These are phyloP conservation scores for Pseudonitzschia pungens DNA, from an alignment of 108 stramenopile genomes.

Conservation along the genomic window DNA sequence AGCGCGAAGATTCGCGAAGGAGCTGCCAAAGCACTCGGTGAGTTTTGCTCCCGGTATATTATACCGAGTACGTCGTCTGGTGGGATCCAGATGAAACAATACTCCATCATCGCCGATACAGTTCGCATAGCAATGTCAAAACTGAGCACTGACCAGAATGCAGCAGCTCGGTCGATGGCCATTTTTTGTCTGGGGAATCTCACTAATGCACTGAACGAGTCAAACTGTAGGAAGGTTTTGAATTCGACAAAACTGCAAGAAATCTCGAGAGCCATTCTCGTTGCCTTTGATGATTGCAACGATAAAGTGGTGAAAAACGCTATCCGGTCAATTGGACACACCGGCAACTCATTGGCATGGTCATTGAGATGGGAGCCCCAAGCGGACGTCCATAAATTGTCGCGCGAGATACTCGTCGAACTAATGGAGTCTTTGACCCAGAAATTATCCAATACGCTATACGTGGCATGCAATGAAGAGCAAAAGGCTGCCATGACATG, in stretches of 20 bases:
- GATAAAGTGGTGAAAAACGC: conserved; percentile 72
- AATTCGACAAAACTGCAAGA: conserved; percentile 18
- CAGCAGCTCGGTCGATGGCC: conserved; percentile 60
- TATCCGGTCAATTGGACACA: conserved; percentile 63
- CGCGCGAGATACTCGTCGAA: conserved; percentile 26
- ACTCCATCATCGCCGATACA: conserved; percentile 18
- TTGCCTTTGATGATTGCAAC: conserved; percentile 46
- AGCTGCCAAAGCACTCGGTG: conserved; percentile 69
- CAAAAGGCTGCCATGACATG: conserved; percentile 49
- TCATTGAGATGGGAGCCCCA: not conserved
- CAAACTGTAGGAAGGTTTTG: conserved; percentile 9
- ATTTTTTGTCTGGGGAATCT: conserved; percentile 74
- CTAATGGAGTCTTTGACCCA: conserved; percentile 29
- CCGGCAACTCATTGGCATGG: conserved; percentile 39
- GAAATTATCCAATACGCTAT: conserved; percentile 42
- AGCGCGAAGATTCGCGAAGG: conserved; percentile 48
- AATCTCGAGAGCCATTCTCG: conserved; percentile 16
- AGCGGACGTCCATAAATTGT: not conserved
- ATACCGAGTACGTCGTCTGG: not conserved
- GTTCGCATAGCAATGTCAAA: conserved; percentile 40
- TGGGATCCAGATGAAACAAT: conserved; percentile 10
- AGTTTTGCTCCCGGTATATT: conserved; percentile 49
- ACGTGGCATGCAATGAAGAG: conserved; percentile 37
- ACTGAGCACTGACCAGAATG: conserved; percentile 43
- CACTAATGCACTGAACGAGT: conserved; percentile 39